Base-by-base conservation (phyloP, 1,284 basidiomycete genomes). In the Naganishia cerealis region DNA sequence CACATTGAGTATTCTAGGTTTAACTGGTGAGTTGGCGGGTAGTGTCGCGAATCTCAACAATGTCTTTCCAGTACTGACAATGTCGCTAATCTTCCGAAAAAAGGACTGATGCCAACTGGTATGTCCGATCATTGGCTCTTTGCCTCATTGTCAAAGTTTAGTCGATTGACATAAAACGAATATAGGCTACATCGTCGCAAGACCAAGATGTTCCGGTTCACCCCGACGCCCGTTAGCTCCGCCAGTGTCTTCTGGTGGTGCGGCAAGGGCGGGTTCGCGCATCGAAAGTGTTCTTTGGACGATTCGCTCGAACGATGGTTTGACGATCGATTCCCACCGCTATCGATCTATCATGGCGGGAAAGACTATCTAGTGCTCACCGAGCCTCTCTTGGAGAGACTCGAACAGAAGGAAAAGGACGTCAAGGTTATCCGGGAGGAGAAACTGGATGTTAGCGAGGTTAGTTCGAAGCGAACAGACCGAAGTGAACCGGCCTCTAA, bases 21-120 rank as follows among this genome's bases (percentile, higher is more conserved):
- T 18, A 57, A 66, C 24, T 66, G 63, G 63, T 65, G 38, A 65
- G 62, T 53, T n/a, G 33, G 39, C 48, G 42, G 9, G 29, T 24
- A 10, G 46, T 50, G 3, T 24, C 9, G 21, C 7, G 46, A 42
- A 2, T 8, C 9, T 24, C 21, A 7, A 24, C n/a, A 24, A 0
- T 46, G 5, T 58, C 29, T 18, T 59, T 2, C 21, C 10, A 13
- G 18, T 18, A 3, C 29, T 48, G 21, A 55, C 29, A 9, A 18
- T 65, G 13, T 52, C 29, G 29, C 29, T 33, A 33, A 33, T 33
- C 12, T 18, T 8, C 7, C 40, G 29, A 12, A 48, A 78, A 7
- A 7, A 87, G 86, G 86, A 87, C 86, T 16, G 86, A 87, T 75
- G 81, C 83, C 16, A 86, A 87, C 73, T 87, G 86, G 84, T 84